Base-by-base conservation (phyloP, 306 rosid species). In the Pterocarpus santalinus region DNA sequence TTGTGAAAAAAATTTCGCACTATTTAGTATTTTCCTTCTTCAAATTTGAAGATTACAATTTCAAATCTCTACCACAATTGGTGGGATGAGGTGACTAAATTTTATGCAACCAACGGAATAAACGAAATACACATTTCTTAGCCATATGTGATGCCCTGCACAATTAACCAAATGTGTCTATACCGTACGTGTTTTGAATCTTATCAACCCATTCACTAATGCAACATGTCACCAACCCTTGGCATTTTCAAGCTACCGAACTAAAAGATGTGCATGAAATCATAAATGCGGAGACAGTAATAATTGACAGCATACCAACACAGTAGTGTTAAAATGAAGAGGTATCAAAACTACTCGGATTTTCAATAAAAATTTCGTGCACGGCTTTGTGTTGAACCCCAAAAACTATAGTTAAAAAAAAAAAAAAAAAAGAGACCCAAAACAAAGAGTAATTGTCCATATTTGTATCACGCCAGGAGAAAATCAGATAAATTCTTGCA, bases 391-490 rank as follows among this genome's bases (percentile, higher is more conserved):
- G 34, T 28, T 8, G 34, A 30, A 2, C 11, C 39, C 57, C 74
- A 30, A 69, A 69, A 47, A 53, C 60, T 14, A n/a, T 5, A 53
- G 4, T n/a, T 3, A 41, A 2, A 39, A 36, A 15, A 8, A 8
- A 36, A 1, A 12, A 15, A 22, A 41, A 0, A 62, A 15, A 8
- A 7, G 0, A 39, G 44, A 39, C 44, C 44, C 4, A 39, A 39
- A 22, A 22, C 28, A 22, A 22, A 22, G 12, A 5, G 35, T 57
- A 57, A 22, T 58, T 6, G 38, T 7, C 44, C 5, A 5, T 15
- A 53, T 28, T 55, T 35, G 76, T 53, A 16, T 33, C 81, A 49
- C 44, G 60, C 81, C 60, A 81, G 65, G 75, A 56, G 2, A 69
- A 5, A 49, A 52, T n/a, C 56, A 64, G 15, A 55, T 5, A 73